phyloP scores from a whole-genome alignment of 805 yeast genomes.

The Monosporozyma unispora region DNA sequence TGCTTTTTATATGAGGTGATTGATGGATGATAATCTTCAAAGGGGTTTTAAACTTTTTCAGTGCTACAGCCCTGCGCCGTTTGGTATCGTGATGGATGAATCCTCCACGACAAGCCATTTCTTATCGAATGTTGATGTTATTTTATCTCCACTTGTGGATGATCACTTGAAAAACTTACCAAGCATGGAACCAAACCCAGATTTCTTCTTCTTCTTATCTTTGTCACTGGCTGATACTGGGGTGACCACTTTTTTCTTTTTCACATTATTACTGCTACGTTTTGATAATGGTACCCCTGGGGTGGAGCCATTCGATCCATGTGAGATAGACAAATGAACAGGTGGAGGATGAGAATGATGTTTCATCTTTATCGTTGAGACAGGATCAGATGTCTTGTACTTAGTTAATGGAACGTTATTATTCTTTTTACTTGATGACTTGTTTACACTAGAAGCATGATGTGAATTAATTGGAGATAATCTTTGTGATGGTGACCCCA shows the following conservation, averaged over 20 bases:
- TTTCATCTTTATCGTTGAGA: not conserved
- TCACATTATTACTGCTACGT: not conserved
- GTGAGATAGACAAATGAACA: not conserved
- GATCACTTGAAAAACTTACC: constrained; percentile 11
- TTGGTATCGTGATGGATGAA: constrained; percentile 1
- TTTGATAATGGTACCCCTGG: not conserved
- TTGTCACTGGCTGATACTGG: not conserved
- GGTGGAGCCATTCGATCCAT: not conserved
- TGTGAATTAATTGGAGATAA: constrained; percentile 4
- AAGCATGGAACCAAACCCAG: constrained; percentile 17
- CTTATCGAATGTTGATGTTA: no score
- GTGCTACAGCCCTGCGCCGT: not conserved
- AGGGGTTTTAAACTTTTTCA: not conserved
- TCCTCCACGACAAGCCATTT: not conserved
- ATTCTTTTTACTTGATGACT: constrained; percentile 3
- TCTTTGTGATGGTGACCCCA: constrained; percentile 4
- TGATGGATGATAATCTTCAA: not conserved
- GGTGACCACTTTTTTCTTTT: not conserved
- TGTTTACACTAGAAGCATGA: constrained; percentile 1
- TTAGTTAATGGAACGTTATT: not conserved
- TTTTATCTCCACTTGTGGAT: not conserved
- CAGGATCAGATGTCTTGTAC: constrained; percentile 1
- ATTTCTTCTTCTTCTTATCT: constrained; percentile 7
- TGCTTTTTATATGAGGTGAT: not conserved
- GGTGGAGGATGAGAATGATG: not conserved